Conservation (phyloP, 805 yeast genomes). For the Kazachstania martiniae region DNA sequence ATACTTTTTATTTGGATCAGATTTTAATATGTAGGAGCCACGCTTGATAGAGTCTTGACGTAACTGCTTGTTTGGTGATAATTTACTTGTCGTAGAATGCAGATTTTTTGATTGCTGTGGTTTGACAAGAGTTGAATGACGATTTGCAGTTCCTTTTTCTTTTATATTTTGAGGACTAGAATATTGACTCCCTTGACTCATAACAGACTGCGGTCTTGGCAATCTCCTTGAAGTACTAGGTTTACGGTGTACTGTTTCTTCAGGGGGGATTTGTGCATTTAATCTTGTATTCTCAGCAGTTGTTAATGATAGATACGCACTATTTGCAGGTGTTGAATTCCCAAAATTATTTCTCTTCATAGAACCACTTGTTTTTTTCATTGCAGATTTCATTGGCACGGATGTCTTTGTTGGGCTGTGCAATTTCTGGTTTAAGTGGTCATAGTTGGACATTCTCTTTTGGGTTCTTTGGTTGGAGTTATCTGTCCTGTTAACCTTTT, state of each 20-base stretch:
- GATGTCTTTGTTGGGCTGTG: slow-evolving; percentile 6
- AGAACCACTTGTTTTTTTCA: slow-evolving; percentile 28
- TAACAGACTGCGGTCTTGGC: slow-evolving; percentile 18
- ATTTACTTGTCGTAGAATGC: not conserved
- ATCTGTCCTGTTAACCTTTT: not conserved
- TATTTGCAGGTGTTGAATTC: slow-evolving; percentile 37
- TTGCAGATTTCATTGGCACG: slow-evolving; percentile 37
- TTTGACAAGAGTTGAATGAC: slow-evolving; percentile 5
- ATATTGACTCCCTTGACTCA: slow-evolving; percentile 2
- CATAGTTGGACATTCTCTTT: too few relatives aligned
- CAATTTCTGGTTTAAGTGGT: slow-evolving; percentile 4
- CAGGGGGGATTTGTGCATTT: slow-evolving; percentile 49
- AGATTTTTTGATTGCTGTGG: not conserved
- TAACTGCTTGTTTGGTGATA: too few relatives aligned
- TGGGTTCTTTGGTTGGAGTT: not conserved
- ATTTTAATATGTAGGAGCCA: not conserved
- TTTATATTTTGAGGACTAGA: slow-evolving; percentile 8
- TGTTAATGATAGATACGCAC: slow-evolving; percentile 55
- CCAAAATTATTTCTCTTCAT: slow-evolving; percentile 11
- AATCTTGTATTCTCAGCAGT: slow-evolving; percentile 73
- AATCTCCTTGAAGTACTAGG: slow-evolving; percentile 5
- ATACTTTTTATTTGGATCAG: not conserved
- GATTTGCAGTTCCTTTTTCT: slow-evolving; percentile 6
- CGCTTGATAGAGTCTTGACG: too few relatives aligned
- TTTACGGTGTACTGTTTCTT: slow-evolving; percentile 6